Base-by-base conservation (phyloP, 495 filamentous ascomycete species). In the Aspergillus cristatus region DNA sequence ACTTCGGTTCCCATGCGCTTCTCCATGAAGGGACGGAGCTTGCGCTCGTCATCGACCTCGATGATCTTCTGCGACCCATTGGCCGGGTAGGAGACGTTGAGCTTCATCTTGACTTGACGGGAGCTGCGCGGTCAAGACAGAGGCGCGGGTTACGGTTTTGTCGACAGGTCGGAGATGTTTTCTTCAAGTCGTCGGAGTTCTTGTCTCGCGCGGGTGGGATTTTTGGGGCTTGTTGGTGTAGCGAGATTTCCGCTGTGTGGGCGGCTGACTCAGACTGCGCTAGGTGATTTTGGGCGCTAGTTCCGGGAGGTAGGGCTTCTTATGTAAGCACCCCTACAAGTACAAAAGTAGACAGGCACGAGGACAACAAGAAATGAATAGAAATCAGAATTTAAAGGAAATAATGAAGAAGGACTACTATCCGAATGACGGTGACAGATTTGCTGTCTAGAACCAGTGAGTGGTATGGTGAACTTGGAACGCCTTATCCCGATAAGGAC, bases 21-120 rank as follows among this genome's bases (percentile, higher is more conserved):
- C 61, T 86, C 82, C 80, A 85, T 82, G 76, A 86, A 86, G 62
- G 81, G 71, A 60, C 82, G 82, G 51, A 85, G 76, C 62, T 80
- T 83, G 72, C 90, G 88, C 68, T 98, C 91, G 82, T 98, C 91
- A 62, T 97, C 91, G 53, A 98, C 72, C 60, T 98, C 91, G 72
- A 98, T 81, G 51, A 98, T 79, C 75, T 98, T 98, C 70, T 98
- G 91, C 53, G 86, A 86, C 79, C 91, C 91, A 74, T 97, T 96
- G 74, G 87, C 83, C 57, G 93, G 91, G 77, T 85, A 88, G 68
- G 85, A 93, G 72, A 95, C 89, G 79, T 95, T 94, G 76, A 94
- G 75, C 83, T 94, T 85, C 82, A 85, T 86, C 65, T 69, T 69
- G 65, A 67, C 65, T n/a, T n/a, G n/a, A n/a, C n/a, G n/a, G 62